phyloP scores from a whole-genome alignment of 352 stramenopile species.

The Phytophthora sojae region DNA sequence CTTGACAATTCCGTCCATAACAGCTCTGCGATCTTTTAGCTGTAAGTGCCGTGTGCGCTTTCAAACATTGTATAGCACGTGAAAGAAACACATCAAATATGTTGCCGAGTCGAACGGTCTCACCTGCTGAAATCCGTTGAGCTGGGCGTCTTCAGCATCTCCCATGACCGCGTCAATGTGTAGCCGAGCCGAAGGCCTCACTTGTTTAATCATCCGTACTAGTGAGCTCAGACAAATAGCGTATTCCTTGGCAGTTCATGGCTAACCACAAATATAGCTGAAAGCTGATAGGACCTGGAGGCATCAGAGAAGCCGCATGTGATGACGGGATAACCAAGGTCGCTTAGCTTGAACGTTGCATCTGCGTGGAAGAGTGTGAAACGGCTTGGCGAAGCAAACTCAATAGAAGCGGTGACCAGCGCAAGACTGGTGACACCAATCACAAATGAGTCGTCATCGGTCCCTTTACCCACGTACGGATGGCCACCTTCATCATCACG shows the following conservation, averaged over 20 bases:
- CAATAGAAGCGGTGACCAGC: not conserved
- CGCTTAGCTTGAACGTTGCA: not conserved
- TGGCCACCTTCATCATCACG: not conserved
- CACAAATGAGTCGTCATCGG: not conserved
- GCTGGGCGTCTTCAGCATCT: not conserved
- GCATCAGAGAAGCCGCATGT: not conserved
- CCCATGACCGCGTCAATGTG: not conserved
- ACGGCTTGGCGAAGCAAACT: not conserved
- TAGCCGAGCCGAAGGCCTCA: not conserved
- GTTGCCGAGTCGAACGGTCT: not conserved
- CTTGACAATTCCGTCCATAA: not conserved
- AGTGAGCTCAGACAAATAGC: not conserved
- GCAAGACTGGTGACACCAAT: not conserved
- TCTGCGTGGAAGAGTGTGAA: not conserved
- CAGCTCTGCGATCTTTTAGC: not conserved
- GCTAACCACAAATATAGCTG: not conserved
- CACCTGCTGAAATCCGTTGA: not conserved
- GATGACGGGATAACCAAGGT: not conserved
- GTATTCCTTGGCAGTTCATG: not conserved
- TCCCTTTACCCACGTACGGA: not conserved
- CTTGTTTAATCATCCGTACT: not conserved
- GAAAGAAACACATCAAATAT: slow-evolving; percentile 18
- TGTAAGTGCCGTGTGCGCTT: slow-evolving; percentile 3
- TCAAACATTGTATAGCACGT: slow-evolving; percentile 12
- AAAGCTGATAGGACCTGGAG: not conserved